Evolutionary conservation across 345 rosid genomes (phyloP).

Genomic region (Salix koriyanagi): DNA sequence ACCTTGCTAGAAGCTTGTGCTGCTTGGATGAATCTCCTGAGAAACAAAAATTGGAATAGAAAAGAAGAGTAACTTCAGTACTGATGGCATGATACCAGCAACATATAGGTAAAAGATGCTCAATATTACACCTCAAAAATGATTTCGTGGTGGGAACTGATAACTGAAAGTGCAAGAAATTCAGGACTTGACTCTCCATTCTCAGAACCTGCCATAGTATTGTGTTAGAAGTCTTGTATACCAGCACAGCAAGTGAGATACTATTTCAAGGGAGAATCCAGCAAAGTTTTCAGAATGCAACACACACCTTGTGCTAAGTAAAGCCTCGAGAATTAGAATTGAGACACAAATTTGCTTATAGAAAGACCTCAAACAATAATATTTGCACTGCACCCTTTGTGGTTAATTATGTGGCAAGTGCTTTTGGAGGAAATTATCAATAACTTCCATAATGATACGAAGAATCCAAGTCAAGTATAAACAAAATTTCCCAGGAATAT

Average conservation of each 20-base stretch:
- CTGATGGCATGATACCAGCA: not conserved
- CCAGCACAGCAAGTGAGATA: constrained; percentile 11
- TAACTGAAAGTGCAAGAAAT: constrained; percentile 62
- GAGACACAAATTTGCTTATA: not conserved
- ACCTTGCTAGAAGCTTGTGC: constrained; percentile 79
- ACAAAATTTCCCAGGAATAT: not conserved
- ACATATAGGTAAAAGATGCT: constrained; percentile 6
- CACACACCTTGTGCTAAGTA: not conserved
- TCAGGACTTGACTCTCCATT: constrained; percentile 75
- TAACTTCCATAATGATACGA: not conserved
- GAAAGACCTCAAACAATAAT: not conserved
- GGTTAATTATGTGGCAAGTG: not conserved
- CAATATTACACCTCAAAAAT: constrained; percentile 64
- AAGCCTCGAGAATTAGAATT: not conserved
- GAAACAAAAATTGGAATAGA: constrained; percentile 11
- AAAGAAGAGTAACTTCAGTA: not conserved
- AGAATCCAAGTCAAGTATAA: not conserved
- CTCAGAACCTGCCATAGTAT: constrained; percentile 59
- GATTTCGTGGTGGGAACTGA: constrained; percentile 79
- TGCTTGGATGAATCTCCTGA: constrained; percentile 83
- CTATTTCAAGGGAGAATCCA: not conserved
- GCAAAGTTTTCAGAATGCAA: not conserved
- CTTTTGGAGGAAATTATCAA: not conserved
- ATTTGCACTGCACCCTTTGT: not conserved
- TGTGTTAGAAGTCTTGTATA: constrained; percentile 24